phyloP scores from a whole-genome alignment of 352 stramenopile species.

The Lagenidium giganteum region DNA sequence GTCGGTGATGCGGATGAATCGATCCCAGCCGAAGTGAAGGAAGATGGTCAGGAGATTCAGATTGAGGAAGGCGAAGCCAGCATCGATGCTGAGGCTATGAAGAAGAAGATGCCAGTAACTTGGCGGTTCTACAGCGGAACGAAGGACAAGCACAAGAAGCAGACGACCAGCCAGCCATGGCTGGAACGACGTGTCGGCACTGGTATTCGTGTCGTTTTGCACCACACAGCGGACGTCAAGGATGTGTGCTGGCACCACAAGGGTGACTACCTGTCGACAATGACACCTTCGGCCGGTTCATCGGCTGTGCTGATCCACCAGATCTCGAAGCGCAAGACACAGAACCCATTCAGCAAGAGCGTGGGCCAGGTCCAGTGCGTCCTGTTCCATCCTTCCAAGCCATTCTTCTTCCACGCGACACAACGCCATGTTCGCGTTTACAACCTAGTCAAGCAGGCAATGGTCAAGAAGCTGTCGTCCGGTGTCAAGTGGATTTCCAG shows the following conservation, averaged over 20 bases:
- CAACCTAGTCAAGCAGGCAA: conserved; percentile 98
- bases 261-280: conserved; percentile 98
- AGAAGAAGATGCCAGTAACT: conserved; percentile 89
- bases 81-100: conserved; percentile 71
- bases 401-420: conserved; percentile 99
- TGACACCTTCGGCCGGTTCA: conserved; percentile 85
- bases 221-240: conserved; percentile 89
- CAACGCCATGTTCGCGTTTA: conserved; percentile 98
- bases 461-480: conserved; percentile 97
- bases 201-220: conserved; percentile 78
- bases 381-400: conserved; percentile 98
- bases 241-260: conserved; percentile 97
- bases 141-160: conserved; percentile 74
- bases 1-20: conserved; percentile 81
- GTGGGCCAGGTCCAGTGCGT: conserved; percentile 92
- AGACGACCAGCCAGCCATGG: conserved; percentile 38
- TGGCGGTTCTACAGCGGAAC: conserved; percentile 86
- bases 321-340: conserved; percentile 94
- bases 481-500: conserved; percentile 99
- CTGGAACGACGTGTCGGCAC: conserved; percentile 76
- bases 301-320: conserved; percentile 97
- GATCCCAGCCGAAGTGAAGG: conserved; percentile 46
- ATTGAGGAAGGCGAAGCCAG: conserved; percentile 65
- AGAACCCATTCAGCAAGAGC: conserved; percentile 97
- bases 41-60: conserved; percentile 38